Base-by-base conservation (phyloP, 352 stramenopile genomes). In the Peronospora farinosa region DNA sequence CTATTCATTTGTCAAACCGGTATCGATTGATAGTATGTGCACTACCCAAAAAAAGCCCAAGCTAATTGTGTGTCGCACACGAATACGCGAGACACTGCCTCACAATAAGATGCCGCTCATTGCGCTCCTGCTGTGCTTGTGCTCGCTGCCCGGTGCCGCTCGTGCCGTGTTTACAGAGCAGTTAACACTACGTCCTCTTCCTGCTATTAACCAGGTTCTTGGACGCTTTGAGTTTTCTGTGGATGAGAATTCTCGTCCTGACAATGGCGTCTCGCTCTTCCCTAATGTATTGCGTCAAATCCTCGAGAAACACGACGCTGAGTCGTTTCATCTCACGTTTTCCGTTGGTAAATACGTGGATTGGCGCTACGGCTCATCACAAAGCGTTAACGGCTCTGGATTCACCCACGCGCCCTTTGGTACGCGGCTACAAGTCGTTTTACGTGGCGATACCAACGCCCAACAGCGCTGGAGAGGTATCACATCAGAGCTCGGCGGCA, bases 261-360 rank as follows among this genome's bases (percentile, higher is more conserved):
- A 27, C 19, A 43, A 40, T 27, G 17, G 11, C 43, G 57, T 30
- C n/a, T 51, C 49, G 17, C 51, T 78, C 17, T 67, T 84, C 32
- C 81, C 81, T 11, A 67, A 67, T 5, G 74, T 80, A 13, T 50
- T 92, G 9, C 73, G 67, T 33, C 81, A 90, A 50, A 84, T 90
- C 42, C 60, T 90, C 17, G 63, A 66, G 31, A 86, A 81, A 53
- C 86, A 88, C 54, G 63, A 83, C 40, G 76, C 70, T 28, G 68
- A 84, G 43, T 77, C 79, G 38, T 43, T 95, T 12, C 69, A 75
- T 15, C 60, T 94, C 19, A 79, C 72, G 16, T 88, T 92, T 49
- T 60, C 72, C 4, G 60, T 85, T n/a, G 84, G 84, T 0, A 54
- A 58, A 16, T 88, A 84, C 57, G 59, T 51, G 19, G 63, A 81